Base-by-base conservation (phyloP, 2,329 filamentous ascomycete species). In the Elsinoe fawcettii region DNA sequence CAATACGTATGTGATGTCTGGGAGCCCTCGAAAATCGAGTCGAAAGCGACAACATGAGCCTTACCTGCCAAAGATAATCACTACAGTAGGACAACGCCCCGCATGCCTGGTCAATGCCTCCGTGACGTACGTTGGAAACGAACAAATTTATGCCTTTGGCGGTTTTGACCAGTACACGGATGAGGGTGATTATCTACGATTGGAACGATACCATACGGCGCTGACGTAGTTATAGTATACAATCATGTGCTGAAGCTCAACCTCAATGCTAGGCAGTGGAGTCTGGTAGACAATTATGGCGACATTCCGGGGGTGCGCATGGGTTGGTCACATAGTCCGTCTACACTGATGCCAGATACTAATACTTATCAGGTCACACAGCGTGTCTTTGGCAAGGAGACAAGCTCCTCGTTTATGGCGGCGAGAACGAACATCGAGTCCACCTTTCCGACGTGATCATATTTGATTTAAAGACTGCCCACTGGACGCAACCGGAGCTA, bases 141-240 rank as follows among this genome's bases (percentile, higher is more conserved):
- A 97, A 70, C 85, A 93, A 72, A 97, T 99, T 65, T 97, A 95
- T 73, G 93, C 92, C 9, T 99, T 99, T 76, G 93, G 93, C 43
- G 93, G 93, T 16, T 99, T 99, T 68, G 93, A 99, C 69, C 92
- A 97, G 72, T 97, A 96, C 69, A 99, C 93, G 0, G 93, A 99
- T 70, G 93, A 99, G 76, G 88, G 80, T 80, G 61, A 53, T 12
- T 51, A 56, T 22, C 20, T 32, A 8, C 27, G 51, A 30, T 27
- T 27, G 3, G 27, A 30, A 7, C 14, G 14, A 32, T 37, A 32
- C 8, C n/a, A 8, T 53, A 44, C 39, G 43, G 11, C 51, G 8
- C 14, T 36, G 25, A 47, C 49, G 16, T 37, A 51, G 4, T 23
- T 23, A 11, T 60, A 82, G 86, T 99, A 16, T 99, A 99, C 74